phyloP scores from a whole-genome alignment of 2,329 filamentous ascomycete genomes.

The Gnomoniopsis sp. region DNA sequence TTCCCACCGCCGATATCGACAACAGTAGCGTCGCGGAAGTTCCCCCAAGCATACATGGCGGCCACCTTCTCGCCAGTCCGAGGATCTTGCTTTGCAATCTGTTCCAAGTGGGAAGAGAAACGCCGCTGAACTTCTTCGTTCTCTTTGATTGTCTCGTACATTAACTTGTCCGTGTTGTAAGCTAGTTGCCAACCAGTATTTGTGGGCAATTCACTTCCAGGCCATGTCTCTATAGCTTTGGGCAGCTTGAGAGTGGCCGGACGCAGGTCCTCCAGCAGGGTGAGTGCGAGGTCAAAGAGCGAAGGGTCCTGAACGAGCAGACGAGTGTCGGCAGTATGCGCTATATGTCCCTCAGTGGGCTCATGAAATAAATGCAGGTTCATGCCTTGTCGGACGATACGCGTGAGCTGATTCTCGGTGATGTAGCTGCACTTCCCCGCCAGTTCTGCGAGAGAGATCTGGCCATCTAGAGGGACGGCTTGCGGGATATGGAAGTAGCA shows the following conservation, averaged over 20 bases:
- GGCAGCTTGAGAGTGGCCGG: background rate
- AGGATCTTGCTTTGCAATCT: background rate
- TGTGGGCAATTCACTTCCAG: background rate
- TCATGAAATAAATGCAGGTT: background rate
- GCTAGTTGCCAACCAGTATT: background rate
- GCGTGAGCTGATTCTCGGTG: background rate
- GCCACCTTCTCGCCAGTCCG: background rate
- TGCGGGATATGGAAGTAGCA: background rate
- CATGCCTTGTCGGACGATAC: background rate
- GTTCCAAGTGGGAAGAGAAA: background rate
- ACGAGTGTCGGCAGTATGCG: background rate
- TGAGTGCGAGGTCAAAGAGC: background rate
- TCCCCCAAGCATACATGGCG: background rate
- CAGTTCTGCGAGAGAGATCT: background rate
- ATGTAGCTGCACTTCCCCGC: background rate
- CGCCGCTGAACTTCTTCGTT: background rate
- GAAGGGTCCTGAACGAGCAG: background rate
- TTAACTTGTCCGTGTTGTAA: background rate
- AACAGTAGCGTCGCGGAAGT: background rate
- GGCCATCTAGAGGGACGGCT: background rate
- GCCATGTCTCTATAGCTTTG: background rate
- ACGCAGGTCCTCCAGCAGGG: background rate
- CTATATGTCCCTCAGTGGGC: background rate
- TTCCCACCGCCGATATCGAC: background rate
- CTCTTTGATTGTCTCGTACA: background rate